Evolutionary conservation across 352 stramenopile species (phyloP), one percentile per base, ranked within the genome.

Genomic region (Phytophthora niederhauseri): DNA sequence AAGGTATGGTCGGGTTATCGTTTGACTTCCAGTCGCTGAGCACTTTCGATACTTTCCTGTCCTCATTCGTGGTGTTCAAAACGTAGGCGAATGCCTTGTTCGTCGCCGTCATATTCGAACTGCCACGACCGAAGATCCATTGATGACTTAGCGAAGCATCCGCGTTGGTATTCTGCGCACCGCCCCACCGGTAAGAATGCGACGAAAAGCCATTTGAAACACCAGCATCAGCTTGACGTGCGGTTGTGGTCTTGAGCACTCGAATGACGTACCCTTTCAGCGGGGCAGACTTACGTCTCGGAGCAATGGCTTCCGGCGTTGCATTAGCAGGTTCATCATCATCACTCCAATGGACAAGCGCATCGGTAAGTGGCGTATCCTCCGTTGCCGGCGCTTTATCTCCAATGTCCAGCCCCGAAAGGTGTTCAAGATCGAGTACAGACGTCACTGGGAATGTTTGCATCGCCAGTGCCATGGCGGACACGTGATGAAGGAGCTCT

Each of bases 121-220:
- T 48, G 0, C 52, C 64, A 15, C 57, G 30, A 26, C 70, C 57
- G 26, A 66, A 66, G 52, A 70, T 66, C n/a, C 38, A 66, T 34
- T 64, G 51, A 6, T 22, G 41, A 24, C 43, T 46, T 19, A 46
- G 22, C 30, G 66, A 22, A 4, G 11, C 19, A 14, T 30, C 30
- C 8, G 14, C 46, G 24, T 71, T 73, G 5, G 58, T 43, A 58
- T 72, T 62, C 41, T 75, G 53, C 0, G 24, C 71, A 20, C 62
- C 54, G 12, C 61, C 66, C 19, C 70, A 62, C 0, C 56, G 38
- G 30, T 78, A 82, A 0, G 64, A 76, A 30, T 82, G 64, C 0
- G 72, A 75, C 0, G 57, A 70, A 26, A 78, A 15, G 2, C 22
- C 19, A 24, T 57, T 52, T 0, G 41, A 11, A 3, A 78, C 64